Evolutionary conservation across 768 basidiomycete species (phyloP), one percentile per base, ranked within the genome.

Genomic region (Multifurca ochricompacta): DNA sequence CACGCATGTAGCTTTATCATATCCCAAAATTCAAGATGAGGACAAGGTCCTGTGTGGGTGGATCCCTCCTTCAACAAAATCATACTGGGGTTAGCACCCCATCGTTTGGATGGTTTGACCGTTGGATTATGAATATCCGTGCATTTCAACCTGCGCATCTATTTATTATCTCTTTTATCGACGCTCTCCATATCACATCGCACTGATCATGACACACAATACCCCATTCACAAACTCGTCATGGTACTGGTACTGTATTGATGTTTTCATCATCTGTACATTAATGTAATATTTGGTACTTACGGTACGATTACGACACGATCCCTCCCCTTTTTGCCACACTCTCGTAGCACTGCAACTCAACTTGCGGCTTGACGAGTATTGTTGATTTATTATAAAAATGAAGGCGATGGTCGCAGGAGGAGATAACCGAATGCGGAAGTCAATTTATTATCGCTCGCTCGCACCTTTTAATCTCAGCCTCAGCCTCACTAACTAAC

Each of bases 71-170:
- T 32, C 16, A 41, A 18, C 3, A 41, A 37, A 34, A 28, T 2
- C 13, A 31, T 49, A 10, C 51, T 18, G 23, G 34, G 34, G 35
- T 31, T 43, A 18, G 48, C 16, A 19, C 47, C 40, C 34, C 16
- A 13, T 48, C 13, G 35, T 19, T 56, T 51, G n/a, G 23, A 30
- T 35, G 27, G 42, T 30, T 44, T 37, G 31, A 52, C 51, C 40
- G 35, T 46, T 53, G 43, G 54, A 51, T 36, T 53, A 43, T 59
- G 40, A 46, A 35, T 46, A 36, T 51, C 53, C 51, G 51, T 59
- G 63, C 63, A 64, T 63, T 65, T 65, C 64, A 65, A 66, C 66
- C 65, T 67, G 65, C 65, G 63, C 64, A 63, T 56, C 30, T 54
- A 52, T 49, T 53, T 61, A 55, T 59, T 43, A 5, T 34, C 16